phyloP scores from a whole-genome alignment of 2,329 filamentous ascomycete species.

The Trichoderma sp. region DNA sequence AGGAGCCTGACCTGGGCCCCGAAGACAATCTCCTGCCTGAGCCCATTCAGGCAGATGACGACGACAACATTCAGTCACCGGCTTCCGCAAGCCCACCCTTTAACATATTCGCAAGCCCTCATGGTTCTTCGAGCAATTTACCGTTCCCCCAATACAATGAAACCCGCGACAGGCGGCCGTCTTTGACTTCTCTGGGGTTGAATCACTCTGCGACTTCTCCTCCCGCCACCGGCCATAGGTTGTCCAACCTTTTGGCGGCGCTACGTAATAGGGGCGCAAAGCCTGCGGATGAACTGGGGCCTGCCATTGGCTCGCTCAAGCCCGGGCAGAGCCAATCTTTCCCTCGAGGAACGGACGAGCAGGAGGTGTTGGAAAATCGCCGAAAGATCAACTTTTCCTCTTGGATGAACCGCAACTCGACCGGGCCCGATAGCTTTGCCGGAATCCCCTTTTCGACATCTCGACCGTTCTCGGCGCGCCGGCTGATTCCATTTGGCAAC shows the following conservation, averaged over 20 bases:
- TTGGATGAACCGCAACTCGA: constrained; percentile 58
- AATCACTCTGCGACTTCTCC: constrained; percentile 41
- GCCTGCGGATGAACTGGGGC: constrained; percentile 49
- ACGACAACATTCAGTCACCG: constrained; percentile 59
- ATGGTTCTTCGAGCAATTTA: constrained; percentile 57
- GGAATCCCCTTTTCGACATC: constrained; percentile 32
- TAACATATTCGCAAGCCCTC: constrained; percentile 60
- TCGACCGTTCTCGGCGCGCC: constrained; percentile 41
- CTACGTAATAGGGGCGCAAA: constrained; percentile 63
- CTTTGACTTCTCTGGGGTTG: constrained; percentile 28
- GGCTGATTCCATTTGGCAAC: constrained; percentile 49
- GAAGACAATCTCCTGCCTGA: constrained; percentile 34
- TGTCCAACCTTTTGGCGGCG: constrained; percentile 56
- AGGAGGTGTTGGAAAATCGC: constrained; percentile 50
- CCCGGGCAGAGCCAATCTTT: constrained; percentile 74
- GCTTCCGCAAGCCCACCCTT: constrained; percentile 56
- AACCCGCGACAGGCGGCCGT: constrained; percentile 43
- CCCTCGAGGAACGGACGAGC: constrained; percentile 59
- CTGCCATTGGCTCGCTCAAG: constrained; percentile 66
- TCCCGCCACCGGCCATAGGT: constrained; percentile 33
- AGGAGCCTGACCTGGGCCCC: constrained; percentile 55
- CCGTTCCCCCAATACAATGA: constrained; percentile 52
- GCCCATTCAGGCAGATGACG: constrained; percentile 30
- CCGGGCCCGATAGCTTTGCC: constrained; percentile 40
- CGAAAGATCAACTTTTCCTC: constrained; percentile 58